Evolutionary conservation across 768 basidiomycete species (phyloP).

Genomic region (Russula compacta): DNA sequence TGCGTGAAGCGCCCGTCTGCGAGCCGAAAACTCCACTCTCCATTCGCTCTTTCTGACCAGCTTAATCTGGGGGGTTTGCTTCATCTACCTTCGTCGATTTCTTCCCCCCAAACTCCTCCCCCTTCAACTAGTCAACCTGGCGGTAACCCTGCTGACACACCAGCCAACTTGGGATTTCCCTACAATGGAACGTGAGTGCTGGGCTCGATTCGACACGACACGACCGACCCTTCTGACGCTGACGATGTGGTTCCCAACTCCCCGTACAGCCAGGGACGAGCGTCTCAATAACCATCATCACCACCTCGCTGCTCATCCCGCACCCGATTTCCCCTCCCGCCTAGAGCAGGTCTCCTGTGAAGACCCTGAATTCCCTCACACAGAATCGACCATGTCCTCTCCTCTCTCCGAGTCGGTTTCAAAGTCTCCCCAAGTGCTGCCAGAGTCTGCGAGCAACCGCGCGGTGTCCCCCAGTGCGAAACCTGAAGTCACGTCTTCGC

Average conservation of each 20-base stretch:
- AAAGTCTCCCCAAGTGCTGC: constrained; percentile 11
- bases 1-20: constrained; percentile 7
- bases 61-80: constrained; percentile 8
- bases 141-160: constrained; percentile 16
- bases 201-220: not conserved
- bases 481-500: constrained; percentile 4
- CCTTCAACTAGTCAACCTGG: constrained; percentile 16
- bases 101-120: not conserved
- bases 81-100: constrained; percentile 3
- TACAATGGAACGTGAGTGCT: constrained; percentile 19
- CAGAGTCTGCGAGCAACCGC: constrained; percentile 8
- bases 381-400: constrained; percentile 16
- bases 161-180: constrained; percentile 20
- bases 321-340: not conserved
- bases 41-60: constrained; percentile 11
- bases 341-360: not conserved
- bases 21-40: constrained; percentile 3
- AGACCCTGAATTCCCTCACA: constrained; percentile 1
- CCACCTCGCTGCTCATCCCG: not conserved
- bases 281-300: not conserved
- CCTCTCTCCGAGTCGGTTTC: constrained; percentile 12
- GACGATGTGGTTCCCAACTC: not conserved
- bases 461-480: constrained; percentile 13
- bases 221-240: not conserved
- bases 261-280: constrained; percentile 16